Base-by-base conservation (phyloP, 495 filamentous ascomycete species). In the Hypoxylon perforatum region DNA sequence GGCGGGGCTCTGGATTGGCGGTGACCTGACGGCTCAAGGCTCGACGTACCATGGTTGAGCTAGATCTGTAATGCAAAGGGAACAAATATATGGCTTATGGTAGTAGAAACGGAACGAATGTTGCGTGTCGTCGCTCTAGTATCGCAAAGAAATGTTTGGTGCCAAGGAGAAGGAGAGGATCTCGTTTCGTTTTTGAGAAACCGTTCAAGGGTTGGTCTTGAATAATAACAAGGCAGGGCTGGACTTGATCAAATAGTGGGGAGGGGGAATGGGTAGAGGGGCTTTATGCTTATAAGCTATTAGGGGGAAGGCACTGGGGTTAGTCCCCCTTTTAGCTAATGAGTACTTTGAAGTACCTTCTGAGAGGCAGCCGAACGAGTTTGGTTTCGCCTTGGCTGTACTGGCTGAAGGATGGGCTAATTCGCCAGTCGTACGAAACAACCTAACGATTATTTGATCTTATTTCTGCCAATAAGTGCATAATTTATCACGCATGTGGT, bases 221-320 rank as follows among this genome's bases (percentile, higher is more conserved):
- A 56, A 69, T 49, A 59, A 58, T 48, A 65, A 57, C 66, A 63
- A 69, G 61, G 56, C 63, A 71, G 67, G 67, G 60, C 67, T 71
- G 58, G 67, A 61, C 42, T 61, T 52, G 30, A 60, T 61, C 55
- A 59, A 66, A 67, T 61, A 71, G 62, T 71, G 63, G 64, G 57
- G 67, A 56, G 57, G 23, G 35, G 39, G 54, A 49, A 60, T 21
- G 36, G 36, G 57, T 64, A 49, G 60, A 69, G 60, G 66, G 65
- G 65, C 30, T 39, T 30, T 39, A 56, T 45, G 18, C 49, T 38
- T 30, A 22, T 52, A 38, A 12, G 15, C 21, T 47, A 47, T 25
- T 23, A 28, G 19, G 45, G 41, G 41, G 38, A 15, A 41, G 38
- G 17, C 9, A n/a, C 14, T 15, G 14, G 38, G 30, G 38, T 12